Conservation (phyloP, 2,329 filamentous ascomycete genomes). For the Cytospora leucostoma region DNA sequence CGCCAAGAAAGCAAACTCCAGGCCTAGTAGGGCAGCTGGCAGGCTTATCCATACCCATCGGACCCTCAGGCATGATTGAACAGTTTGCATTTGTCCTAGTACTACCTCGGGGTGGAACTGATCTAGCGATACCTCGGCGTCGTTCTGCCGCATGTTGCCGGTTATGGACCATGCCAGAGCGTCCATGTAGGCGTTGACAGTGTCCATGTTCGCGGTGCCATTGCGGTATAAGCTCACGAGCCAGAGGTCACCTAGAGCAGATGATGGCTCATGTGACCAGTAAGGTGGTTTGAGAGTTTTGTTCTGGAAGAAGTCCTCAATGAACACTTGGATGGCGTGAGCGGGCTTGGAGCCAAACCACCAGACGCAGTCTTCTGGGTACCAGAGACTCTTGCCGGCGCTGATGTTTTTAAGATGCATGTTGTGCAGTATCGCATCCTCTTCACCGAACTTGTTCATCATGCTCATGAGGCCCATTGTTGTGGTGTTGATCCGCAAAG, state of each 20-base stretch:
- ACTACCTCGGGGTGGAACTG: not conserved
- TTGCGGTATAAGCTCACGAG: not conserved
- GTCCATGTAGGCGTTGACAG: not conserved
- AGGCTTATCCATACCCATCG: not conserved
- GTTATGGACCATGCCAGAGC: slow-evolving; percentile 1
- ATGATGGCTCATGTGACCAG: not conserved
- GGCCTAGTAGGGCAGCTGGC: not conserved
- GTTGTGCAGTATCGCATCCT: not conserved
- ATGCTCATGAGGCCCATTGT: not conserved
- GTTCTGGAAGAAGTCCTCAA: not conserved
- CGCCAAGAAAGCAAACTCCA: not conserved
- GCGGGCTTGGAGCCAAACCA: not conserved
- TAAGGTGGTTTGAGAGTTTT: not conserved
- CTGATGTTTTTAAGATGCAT: not conserved
- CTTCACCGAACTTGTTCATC: not conserved
- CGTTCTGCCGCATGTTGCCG: not conserved
- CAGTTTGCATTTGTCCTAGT: not conserved
- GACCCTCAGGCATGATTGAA: not conserved
- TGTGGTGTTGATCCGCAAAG: not conserved
- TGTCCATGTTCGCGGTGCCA: not conserved
- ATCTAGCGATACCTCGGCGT: too few relatives aligned
- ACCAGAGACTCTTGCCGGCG: not conserved
- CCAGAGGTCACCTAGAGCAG: not conserved
- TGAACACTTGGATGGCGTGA: not conserved
- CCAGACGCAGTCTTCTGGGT: not conserved